Percentiles rank a stretch among this genome's conserved stretches.
phyloP scores from a whole-genome alignment of 805 yeast species.

The Ogataea trehalophila region DNA sequence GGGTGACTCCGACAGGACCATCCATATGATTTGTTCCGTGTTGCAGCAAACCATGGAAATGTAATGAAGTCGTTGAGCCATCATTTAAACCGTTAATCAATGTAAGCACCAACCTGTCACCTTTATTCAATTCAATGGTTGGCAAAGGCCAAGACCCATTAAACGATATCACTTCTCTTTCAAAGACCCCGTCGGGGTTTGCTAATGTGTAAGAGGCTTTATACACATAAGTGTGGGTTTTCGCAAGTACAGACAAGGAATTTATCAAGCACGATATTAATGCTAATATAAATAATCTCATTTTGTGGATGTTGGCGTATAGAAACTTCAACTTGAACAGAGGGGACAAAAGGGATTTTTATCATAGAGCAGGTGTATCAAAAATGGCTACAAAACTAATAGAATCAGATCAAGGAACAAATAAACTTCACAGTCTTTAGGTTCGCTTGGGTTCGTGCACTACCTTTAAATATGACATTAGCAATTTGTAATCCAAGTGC shows the following conservation, averaged over 20 bases:
- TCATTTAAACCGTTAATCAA: slow-evolving; percentile 54
- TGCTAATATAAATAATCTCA: background rate
- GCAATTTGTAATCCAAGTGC: background rate
- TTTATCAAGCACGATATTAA: background rate
- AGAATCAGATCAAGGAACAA: no score
- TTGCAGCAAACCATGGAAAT: slow-evolving; percentile 77
- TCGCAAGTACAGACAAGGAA: slow-evolving; percentile 13
- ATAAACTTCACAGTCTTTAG: no score
- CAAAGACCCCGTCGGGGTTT: slow-evolving; percentile 60
- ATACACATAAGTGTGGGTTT: slow-evolving; percentile 53
- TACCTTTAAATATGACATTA: no score
- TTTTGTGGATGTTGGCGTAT: slow-evolving; percentile 5
- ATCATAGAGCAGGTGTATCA: no score
- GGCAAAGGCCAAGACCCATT: slow-evolving; percentile 75
- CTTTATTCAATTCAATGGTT: slow-evolving; percentile 55
- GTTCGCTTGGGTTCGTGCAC: no score
- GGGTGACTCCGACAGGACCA: slow-evolving; percentile 76
- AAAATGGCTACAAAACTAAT: no score
- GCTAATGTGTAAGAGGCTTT: slow-evolving; percentile 56
- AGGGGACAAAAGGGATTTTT: background rate
- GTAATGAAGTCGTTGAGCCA: slow-evolving; percentile 51
- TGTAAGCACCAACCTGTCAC: slow-evolving; percentile 56
- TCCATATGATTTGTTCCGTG: slow-evolving; percentile 61
- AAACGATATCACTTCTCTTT: slow-evolving; percentile 58
- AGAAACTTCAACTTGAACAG: slow-evolving; percentile 27